A percentile compares a stretch with the other conserved stretches of the same genome.
These are phyloP conservation scores for Tolypocladium amazonense DNA, from an alignment of 2,329 filamentous ascomycete species.

Conservation along the genomic window DNA sequence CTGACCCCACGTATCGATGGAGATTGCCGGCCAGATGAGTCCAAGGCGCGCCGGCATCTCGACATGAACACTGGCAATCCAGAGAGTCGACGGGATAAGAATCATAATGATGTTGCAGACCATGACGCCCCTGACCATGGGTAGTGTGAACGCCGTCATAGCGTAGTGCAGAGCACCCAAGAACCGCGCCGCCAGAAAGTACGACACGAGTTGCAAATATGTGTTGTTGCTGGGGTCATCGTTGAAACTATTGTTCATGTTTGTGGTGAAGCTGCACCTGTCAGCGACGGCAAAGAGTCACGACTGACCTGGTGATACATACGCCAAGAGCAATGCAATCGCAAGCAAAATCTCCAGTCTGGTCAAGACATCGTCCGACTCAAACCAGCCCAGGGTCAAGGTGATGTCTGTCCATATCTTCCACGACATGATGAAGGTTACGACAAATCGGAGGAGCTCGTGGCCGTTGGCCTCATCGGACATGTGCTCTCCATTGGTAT, in stretches of 20 bases:
- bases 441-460: constrained; percentile 46
- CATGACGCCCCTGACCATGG: constrained; percentile 49
- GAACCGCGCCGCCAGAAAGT: constrained; percentile 48
- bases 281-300: background rate
- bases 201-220: constrained; percentile 47
- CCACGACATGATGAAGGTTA: constrained; percentile 52
- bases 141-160: constrained; percentile 34
- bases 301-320: constrained; percentile 3
- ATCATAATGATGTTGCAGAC: constrained; percentile 32
- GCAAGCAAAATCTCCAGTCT: constrained; percentile 49
- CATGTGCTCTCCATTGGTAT: constrained; percentile 51
- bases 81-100: constrained; percentile 39
- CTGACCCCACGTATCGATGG: constrained; percentile 40
- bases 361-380: constrained; percentile 50
- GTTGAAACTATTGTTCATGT: constrained; percentile 46
- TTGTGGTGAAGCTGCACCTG: constrained; percentile 41
- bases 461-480: constrained; percentile 43
- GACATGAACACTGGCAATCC: constrained; percentile 50
- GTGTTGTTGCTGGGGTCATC: constrained; percentile 32
- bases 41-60: constrained; percentile 42
- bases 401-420: constrained; percentile 54
- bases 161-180: constrained; percentile 39
- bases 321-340: constrained; percentile 49
- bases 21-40: constrained; percentile 45
- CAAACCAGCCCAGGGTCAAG: constrained; percentile 49